Conservation (phyloP, 1,284 basidiomycete genomes). For the Cystobasidiaceae sp. region DNA sequence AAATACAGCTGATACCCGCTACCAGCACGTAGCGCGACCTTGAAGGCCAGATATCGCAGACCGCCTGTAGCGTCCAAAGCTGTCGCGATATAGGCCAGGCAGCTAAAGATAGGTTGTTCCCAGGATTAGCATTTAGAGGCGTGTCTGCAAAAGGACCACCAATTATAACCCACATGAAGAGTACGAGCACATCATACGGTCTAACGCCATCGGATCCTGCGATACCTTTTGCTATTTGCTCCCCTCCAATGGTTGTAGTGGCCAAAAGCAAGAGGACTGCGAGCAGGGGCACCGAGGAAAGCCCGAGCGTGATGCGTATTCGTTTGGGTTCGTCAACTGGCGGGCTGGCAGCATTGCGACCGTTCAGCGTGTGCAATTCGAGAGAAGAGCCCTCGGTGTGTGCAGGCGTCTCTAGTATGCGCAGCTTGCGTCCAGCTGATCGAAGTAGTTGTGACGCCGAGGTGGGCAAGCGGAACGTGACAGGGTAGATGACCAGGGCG, state of each 20-base stretch:
- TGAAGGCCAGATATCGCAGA: conserved; percentile 78
- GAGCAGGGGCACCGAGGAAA: conserved; percentile 63
- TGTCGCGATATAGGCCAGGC: conserved; percentile 82
- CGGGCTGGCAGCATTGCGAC: neutral
- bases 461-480: conserved; percentile 54
- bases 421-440: neutral
- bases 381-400: neutral
- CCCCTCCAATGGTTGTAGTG: conserved; percentile 62
- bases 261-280: conserved; percentile 74
- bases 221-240: conserved; percentile 62
- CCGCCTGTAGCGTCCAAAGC: conserved; percentile 86
- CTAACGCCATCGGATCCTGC: conserved; percentile 68
- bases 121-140: neutral
- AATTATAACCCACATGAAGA: conserved; percentile 68
- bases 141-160: neutral
- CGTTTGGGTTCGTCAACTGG: conserved; percentile 13
- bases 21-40: conserved; percentile 62
- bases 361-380: neutral
- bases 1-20: conserved; percentile 64
- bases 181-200: conserved; percentile 86
- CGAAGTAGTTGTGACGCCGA: conserved; percentile 23
- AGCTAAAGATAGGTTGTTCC: neutral
- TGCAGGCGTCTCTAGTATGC: neutral
- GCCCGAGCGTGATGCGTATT: conserved; percentile 56
- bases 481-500: conserved; percentile 62